A percentile compares a stretch with the other conserved stretches of the same genome.
These are phyloP conservation scores for Haematococcus lacustris DNA, from an alignment of 139 green algal species.

Conservation along the genomic window DNA sequence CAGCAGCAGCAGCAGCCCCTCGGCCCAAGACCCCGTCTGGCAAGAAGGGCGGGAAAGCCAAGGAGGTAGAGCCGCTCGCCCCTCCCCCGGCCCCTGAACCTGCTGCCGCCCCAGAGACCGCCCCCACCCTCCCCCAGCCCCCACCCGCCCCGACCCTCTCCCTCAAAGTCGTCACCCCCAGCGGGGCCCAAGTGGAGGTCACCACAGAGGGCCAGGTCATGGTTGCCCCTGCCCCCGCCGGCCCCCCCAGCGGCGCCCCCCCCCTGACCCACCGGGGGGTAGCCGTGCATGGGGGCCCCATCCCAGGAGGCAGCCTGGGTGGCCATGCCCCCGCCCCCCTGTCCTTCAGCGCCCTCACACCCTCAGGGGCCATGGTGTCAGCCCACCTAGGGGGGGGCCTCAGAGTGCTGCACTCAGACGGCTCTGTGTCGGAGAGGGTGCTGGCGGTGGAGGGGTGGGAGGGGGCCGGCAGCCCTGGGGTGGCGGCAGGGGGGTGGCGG, in stretches of 20 bases:
- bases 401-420: conserved; percentile 32
- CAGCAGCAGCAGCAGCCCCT: not conserved
- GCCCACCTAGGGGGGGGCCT: conserved; percentile 3
- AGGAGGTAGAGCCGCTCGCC: too few relatives aligned
- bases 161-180: not conserved
- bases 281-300: conserved; percentile 27
- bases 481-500: conserved; percentile 17
- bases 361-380: conserved; percentile 22
- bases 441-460: conserved; percentile 16
- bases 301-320: conserved; percentile 23
- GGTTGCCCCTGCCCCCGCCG: conserved; percentile 3
- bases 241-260: not conserved
- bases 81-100: too few relatives aligned
- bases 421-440: conserved; percentile 25
- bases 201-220: conserved; percentile 33
- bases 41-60: not conserved
- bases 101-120: too few relatives aligned
- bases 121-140: too few relatives aligned
- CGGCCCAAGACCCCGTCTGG: not conserved
- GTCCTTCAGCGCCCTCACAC: conserved; percentile 33
- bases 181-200: conserved; percentile 18
- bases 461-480: not conserved
- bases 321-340: conserved; percentile 2
- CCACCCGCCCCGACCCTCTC: not conserved
- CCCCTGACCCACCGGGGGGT: conserved; percentile 23